phyloP scores from a whole-genome alignment of 441 rosid genomes.

The Gossypium davidsonii region DNA sequence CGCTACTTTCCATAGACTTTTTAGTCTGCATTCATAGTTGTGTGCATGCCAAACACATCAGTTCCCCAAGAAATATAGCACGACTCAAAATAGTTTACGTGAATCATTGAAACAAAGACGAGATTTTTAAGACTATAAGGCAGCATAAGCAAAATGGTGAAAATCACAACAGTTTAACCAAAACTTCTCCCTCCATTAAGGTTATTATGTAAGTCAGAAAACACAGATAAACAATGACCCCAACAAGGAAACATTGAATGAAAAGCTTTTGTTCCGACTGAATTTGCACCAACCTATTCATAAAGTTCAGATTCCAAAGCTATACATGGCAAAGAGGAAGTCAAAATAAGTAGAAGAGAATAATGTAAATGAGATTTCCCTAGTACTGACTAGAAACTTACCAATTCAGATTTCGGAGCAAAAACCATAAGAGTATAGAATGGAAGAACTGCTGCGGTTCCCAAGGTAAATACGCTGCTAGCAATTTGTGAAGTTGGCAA shows the following conservation, averaged over 20 bases:
- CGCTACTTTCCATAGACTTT: constrained; percentile 61
- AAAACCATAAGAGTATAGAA: constrained; percentile 86
- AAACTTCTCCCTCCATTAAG: neutral
- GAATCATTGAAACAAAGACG: neutral
- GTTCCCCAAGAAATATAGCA: neutral
- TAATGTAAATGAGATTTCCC: neutral
- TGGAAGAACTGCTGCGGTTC: constrained; percentile 80
- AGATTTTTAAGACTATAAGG: constrained; percentile 4
- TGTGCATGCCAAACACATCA: neutral
- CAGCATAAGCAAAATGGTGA: neutral
- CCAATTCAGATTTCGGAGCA: constrained; percentile 79
- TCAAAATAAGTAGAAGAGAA: neutral
- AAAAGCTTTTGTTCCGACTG: neutral
- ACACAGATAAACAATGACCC: neutral
- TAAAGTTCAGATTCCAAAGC: neutral
- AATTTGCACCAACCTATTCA: neutral
- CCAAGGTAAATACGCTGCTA: constrained; percentile 56
- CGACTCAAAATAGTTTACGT: neutral
- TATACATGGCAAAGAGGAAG: neutral
- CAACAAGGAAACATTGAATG: neutral
- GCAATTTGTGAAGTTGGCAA: constrained; percentile 59
- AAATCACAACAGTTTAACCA: neutral
- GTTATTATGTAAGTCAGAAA: neutral
- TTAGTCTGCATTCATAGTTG: constrained; percentile 46
- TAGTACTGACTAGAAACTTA: constrained; percentile 22